These are phyloP conservation scores for Pyrenochaeta sp. DNA, from an alignment of 2,329 filamentous ascomycete genomes.

Conservation along the genomic window DNA sequence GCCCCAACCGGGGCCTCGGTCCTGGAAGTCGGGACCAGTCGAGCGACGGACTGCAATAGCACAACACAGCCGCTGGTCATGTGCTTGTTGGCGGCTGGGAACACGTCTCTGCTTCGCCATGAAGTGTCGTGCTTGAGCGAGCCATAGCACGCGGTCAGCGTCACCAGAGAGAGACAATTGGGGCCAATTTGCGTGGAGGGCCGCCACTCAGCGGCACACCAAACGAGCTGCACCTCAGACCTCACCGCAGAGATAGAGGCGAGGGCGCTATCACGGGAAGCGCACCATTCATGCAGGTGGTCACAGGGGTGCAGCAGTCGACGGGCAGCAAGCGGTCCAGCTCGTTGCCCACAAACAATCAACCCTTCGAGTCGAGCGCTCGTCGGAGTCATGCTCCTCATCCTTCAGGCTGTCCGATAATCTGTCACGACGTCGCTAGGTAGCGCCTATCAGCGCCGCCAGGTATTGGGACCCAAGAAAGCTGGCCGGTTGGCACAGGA, in stretches of 20 bases:
- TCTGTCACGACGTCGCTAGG: conserved; percentile 8
- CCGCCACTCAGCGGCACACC: conserved; percentile 24
- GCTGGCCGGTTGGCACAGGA: conserved; percentile 19
- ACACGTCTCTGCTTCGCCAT: conserved; percentile 3
- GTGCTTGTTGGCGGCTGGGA: conserved; percentile 9
- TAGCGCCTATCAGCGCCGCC: conserved; percentile 18
- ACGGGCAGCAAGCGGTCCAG: conserved; percentile 5
- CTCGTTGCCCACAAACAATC: conserved; percentile 2
- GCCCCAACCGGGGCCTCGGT: not conserved
- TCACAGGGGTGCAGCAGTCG: conserved; percentile 11
- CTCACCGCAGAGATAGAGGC: conserved; percentile 12
- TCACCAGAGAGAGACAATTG: conserved; percentile 13
- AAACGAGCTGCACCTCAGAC: conserved; percentile 12
- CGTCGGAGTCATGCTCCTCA: not conserved
- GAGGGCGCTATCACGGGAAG: conserved; percentile 17
- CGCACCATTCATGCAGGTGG: conserved; percentile 20
- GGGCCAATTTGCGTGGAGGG: conserved; percentile 3
- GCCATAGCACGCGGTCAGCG: conserved; percentile 18
- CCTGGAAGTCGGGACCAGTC: conserved; percentile 8
- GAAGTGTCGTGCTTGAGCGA: not conserved
- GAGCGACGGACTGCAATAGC: not conserved
- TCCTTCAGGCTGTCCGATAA: not conserved
- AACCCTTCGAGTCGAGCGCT: conserved; percentile 2
- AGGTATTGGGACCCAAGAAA: conserved; percentile 14
- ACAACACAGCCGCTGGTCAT: conserved; percentile 2